Evolutionary conservation across 176 grass and related monocot species (phyloP).

Genomic region (Poa pratensis): DNA sequence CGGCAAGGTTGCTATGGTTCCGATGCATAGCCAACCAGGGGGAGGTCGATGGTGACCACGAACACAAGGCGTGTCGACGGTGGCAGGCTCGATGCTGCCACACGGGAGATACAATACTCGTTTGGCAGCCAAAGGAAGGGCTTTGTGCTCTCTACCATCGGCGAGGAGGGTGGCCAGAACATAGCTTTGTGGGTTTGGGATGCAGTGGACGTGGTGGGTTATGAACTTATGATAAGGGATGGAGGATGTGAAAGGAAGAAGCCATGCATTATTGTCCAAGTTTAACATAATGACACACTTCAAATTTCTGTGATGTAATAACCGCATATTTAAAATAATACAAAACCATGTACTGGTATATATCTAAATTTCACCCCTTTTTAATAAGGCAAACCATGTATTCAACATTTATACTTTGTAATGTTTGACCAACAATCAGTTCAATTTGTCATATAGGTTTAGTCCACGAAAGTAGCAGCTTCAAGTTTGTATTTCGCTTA

Average conservation of each 20-base stretch:
- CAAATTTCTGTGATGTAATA: slow-evolving; percentile 13
- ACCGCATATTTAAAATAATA: not conserved
- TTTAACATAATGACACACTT: not conserved
- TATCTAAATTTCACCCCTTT: not conserved
- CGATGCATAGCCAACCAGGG: not conserved
- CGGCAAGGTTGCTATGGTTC: not conserved
- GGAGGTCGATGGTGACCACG: not conserved
- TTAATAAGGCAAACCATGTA: not conserved
- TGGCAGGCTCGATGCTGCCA: not conserved
- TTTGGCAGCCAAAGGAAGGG: not conserved
- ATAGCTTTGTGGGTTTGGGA: not conserved
- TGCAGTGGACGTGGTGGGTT: not conserved
- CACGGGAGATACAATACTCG: not conserved
- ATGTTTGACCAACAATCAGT: slow-evolving; percentile 2
- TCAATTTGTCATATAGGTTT: not conserved
- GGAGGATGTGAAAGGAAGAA: slow-evolving; percentile 8
- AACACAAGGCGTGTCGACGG: not conserved
- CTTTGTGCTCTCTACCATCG: not conserved
- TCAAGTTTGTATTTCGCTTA: not conserved
- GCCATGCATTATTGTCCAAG: not conserved
- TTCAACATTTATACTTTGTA: not conserved
- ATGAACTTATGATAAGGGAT: not conserved
- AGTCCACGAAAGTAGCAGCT: not conserved
- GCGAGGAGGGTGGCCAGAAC: not conserved
- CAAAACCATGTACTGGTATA: not conserved